Evolutionary conservation across 2,329 filamentous ascomycete genomes (phyloP), one percentile per base, ranked within the genome.

Genomic region (Chrysosporium queenslandicum): DNA sequence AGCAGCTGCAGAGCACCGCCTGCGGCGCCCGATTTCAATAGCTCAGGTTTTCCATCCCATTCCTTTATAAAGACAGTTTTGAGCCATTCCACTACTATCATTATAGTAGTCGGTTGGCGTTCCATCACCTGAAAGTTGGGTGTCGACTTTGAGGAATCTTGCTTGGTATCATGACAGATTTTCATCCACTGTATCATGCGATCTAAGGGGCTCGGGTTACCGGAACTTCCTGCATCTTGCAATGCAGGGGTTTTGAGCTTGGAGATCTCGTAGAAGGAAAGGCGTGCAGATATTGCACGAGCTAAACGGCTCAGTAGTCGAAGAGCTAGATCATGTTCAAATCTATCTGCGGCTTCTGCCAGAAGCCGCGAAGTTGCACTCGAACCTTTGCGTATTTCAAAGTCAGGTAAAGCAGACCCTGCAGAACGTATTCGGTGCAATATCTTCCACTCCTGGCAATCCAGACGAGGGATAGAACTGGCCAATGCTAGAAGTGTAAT

Each of bases 1-100:
- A 94, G 78, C 27, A 94, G 76, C 45, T 83, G 80, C 37, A 96
- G 70, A 6, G 88, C 87, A 49, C 87, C 85, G 12, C 87, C 86
- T 56, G 89, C 83, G 12, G 85, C 76, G 27, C 83, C 81, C 60
- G 85, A 83, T 51, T 79, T 81, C 2, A 80, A 74, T 48, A 94
- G 77, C 40, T 83, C 78, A 1, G 86, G 78, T 51, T 79, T 79
- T 0, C 87, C 86, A 62, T 91, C 79, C 90, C 90, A 96, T 56
- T 87, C 81, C 52, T 82, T 80, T 41, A 94, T 69, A 61, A 95
- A 78, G 1, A 92, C 77, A 0, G 83, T 82, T 54, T 85, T 64
- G 29, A 74, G 61, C 69, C 69, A 73, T 54, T 73, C 70, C 18
- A 71, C 60, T 25, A 71, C 66, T 12, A 72, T 56, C 12, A 65